Evolutionary conservation across 2,329 filamentous ascomycete species (phyloP).

Genomic region (Fusarium caatingaense): DNA sequence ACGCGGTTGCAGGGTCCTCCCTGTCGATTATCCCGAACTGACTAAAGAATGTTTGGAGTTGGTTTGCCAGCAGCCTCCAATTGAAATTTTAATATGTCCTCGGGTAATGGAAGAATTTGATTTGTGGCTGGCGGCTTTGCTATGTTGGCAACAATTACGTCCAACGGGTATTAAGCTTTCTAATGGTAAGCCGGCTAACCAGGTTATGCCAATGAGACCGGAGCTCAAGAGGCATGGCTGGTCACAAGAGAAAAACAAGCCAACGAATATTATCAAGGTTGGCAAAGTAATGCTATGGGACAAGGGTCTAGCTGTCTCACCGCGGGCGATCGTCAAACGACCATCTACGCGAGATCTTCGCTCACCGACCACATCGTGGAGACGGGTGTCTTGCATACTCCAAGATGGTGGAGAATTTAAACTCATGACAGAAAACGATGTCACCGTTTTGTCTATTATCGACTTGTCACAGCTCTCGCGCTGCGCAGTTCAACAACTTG

Average conservation of each 20-base stretch:
- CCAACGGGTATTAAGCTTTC: constrained; percentile 67
- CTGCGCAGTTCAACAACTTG: constrained; percentile 89
- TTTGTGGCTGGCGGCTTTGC: constrained; percentile 81
- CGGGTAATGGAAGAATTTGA: constrained; percentile 75
- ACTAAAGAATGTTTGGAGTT: constrained; percentile 65
- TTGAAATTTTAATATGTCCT: constrained; percentile 75
- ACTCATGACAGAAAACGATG: constrained; percentile 86
- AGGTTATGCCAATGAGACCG: constrained; percentile 52
- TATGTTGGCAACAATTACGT: constrained; percentile 83
- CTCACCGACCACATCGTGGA: constrained; percentile 75
- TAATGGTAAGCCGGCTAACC: constrained; percentile 53
- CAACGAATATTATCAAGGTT: constrained; percentile 88
- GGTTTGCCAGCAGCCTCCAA: constrained; percentile 62
- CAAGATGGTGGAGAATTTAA: constrained; percentile 96
- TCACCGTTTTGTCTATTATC: constrained; percentile 81
- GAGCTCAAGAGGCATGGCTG: constrained; percentile 58
- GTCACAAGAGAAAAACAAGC: constrained; percentile 49
- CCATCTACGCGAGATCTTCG: constrained; percentile 68
- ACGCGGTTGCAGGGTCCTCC: constrained; percentile 76
- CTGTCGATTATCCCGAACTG: constrained; percentile 59
- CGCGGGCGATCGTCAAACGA: constrained; percentile 66
- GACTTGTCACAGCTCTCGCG: constrained; percentile 90
- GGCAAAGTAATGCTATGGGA: constrained; percentile 94
- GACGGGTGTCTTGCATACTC: constrained; percentile 89
- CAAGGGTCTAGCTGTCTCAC: constrained; percentile 70